Evolutionary conservation across 768 basidiomycete species (phyloP).

Genomic region (Hericium rajendrae): DNA sequence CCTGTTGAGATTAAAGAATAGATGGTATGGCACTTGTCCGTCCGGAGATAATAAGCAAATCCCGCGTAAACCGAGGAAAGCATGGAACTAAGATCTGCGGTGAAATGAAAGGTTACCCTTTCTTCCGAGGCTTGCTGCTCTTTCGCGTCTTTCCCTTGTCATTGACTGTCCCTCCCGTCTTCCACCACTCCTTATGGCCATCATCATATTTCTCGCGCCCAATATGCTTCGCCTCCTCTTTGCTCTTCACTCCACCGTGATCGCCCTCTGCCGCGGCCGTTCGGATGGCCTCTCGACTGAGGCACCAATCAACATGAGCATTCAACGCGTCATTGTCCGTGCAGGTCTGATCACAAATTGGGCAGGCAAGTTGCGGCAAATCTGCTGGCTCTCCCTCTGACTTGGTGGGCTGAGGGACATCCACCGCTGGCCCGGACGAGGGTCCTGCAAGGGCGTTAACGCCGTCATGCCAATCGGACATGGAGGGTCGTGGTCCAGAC

Average conservation of each 20-base stretch:
- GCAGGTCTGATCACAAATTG: slow-evolving; percentile 57
- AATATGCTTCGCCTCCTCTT: not conserved
- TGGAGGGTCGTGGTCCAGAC: not conserved
- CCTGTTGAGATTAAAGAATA: too few relatives aligned
- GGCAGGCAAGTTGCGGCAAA: slow-evolving; percentile 39
- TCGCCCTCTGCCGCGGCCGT: slow-evolving; percentile 44
- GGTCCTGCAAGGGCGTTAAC: not conserved
- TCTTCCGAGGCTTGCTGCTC: not conserved
- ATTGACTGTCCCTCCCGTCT: not conserved
- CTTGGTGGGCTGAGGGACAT: not conserved
- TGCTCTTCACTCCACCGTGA: slow-evolving; percentile 5
- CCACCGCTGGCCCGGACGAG: not conserved
- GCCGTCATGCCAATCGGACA: not conserved
- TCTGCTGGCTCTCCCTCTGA: not conserved
- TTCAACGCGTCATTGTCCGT: slow-evolving; percentile 76
- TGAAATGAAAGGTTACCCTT: too few relatives aligned
- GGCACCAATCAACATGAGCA: slow-evolving; percentile 81
- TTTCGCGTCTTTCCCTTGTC: not conserved
- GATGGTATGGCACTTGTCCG: too few relatives aligned
- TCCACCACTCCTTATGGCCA: not conserved
- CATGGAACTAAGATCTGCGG: too few relatives aligned
- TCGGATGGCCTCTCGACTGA: slow-evolving; percentile 69
- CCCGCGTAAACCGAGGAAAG: too few relatives aligned
- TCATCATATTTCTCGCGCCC: not conserved
- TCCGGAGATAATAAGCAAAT: too few relatives aligned